These are phyloP conservation scores for Lizanozyma gosingica DNA, from an alignment of 1,139 yeast species.

Conservation along the genomic window DNA sequence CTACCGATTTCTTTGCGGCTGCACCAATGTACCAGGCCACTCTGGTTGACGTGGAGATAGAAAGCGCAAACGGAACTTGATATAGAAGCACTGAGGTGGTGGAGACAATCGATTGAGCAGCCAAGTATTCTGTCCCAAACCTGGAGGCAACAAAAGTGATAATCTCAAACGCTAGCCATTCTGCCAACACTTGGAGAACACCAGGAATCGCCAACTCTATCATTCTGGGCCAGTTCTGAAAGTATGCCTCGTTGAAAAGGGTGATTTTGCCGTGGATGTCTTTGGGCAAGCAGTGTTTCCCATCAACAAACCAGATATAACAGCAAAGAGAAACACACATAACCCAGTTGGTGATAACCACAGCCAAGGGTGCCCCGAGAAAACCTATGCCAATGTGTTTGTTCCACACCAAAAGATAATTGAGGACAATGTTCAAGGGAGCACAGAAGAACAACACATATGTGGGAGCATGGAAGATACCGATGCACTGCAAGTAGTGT, in stretches of 20 bases:
- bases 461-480: slow-evolving; percentile 44
- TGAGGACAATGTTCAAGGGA: slow-evolving; percentile 45
- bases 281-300: slow-evolving; percentile 31
- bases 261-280: slow-evolving; percentile 40
- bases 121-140: slow-evolving; percentile 44
- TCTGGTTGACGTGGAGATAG: slow-evolving; percentile 52
- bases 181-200: slow-evolving; percentile 50
- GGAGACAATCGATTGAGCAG: slow-evolving; percentile 51
- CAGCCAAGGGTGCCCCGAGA: slow-evolving; percentile 53
- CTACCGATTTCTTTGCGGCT: slow-evolving; percentile 15
- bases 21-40: slow-evolving; percentile 55
- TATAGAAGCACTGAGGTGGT: slow-evolving; percentile 43
- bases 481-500: slow-evolving; percentile 45
- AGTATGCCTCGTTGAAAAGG: slow-evolving; percentile 20
- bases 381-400: slow-evolving; percentile 31
- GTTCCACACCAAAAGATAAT: slow-evolving; percentile 34
- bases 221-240: slow-evolving; percentile 39
- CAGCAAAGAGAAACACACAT: slow-evolving; percentile 39
- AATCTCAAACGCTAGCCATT: slow-evolving; percentile 49
- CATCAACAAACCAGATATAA: slow-evolving; percentile 29
- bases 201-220: slow-evolving; percentile 48
- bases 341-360: slow-evolving; percentile 46
- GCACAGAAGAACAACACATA: slow-evolving; percentile 43
- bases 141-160: slow-evolving; percentile 48
- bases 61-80: slow-evolving; percentile 51